Evolutionary conservation across 148 eudicot species (phyloP).

Genomic region (Dysphania ambrosioides): DNA sequence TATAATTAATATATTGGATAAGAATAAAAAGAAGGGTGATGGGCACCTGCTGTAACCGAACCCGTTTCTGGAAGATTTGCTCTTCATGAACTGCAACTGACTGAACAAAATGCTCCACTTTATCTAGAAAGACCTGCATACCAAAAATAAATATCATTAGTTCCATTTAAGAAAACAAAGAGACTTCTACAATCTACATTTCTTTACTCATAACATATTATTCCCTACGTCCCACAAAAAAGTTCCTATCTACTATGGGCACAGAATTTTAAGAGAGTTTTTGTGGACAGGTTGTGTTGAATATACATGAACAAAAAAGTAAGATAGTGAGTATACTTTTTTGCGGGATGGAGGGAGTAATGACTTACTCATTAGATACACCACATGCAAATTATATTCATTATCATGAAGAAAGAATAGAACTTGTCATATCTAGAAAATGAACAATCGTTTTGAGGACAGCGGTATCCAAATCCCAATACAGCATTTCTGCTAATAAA

Average conservation of each 20-base stretch:
- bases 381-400: neutral
- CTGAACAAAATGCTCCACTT: constrained; percentile 90
- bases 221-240: too few relatives aligned
- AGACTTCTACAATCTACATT: neutral
- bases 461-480: neutral
- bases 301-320: neutral
- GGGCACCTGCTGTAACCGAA: constrained; percentile 81
- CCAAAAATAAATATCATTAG: constrained; percentile 17
- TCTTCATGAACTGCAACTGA: constrained; percentile 89
- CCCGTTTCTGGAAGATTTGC: constrained; percentile 86
- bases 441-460: neutral
- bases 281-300: too few relatives aligned
- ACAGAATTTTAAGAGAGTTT: too few relatives aligned
- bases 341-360: too few relatives aligned
- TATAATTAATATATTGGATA: constrained; percentile 1
- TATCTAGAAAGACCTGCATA: constrained; percentile 75
- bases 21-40: constrained; percentile 6
- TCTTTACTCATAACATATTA: neutral
- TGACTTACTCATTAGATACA: neutral
- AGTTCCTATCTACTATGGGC: too few relatives aligned
- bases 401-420: neutral
- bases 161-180: constrained; percentile 13
- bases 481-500: neutral
- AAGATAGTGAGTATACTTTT: too few relatives aligned
- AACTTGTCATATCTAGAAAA: neutral